Evolutionary conservation across 805 yeast species (phyloP), one percentile per base, ranked within the genome.

Genomic region (Groenewaldozyma salmanticensis): DNA sequence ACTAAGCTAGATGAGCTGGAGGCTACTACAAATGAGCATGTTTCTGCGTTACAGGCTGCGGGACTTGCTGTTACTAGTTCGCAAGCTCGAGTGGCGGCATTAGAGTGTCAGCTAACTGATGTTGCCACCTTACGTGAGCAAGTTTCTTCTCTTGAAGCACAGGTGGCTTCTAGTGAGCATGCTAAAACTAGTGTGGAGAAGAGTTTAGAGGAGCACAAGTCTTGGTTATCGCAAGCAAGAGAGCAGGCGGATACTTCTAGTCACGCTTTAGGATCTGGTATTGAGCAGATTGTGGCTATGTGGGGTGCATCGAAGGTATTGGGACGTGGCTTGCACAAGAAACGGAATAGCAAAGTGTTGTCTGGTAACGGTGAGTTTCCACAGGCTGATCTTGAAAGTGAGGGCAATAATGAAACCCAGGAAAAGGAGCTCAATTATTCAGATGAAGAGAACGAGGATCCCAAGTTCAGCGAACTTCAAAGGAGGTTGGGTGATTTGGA

Each of bases 11-110:
- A 38, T 13, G 51, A 44, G n/a, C 31, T 54, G 20, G 49, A 49
- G n/a, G 27, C 45, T 4, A 40, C 47, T 19, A 44, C 55, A 11
- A 47, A 46, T 19, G 50, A 47, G 4, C 50, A 52, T 22, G 49
- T 54, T 5, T 37, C 43, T 19, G 53, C 54, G 5, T 38, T 54
- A 35, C 50, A 48, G 11, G 53, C 58, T 18, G 50, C 54, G 0
- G 46, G 48, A 2, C 47, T 47, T n/a, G 56, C 58, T 5, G 40
- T 53, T 7, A 40, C 46, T 15, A 50, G 55, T 3, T 43, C 57
- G 13, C 52, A 53, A 39, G 11, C 41, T 4, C 44, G 45, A 31
- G 38, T 41, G 7, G 36, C 38, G 19, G 47, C 43, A 16, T 36
- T 50, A 15, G 22, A 42, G 11, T 21, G 37, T 11, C 50, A 50